phyloP scores from a whole-genome alignment of 345 rosid genomes.

The Citrus reticulata region DNA sequence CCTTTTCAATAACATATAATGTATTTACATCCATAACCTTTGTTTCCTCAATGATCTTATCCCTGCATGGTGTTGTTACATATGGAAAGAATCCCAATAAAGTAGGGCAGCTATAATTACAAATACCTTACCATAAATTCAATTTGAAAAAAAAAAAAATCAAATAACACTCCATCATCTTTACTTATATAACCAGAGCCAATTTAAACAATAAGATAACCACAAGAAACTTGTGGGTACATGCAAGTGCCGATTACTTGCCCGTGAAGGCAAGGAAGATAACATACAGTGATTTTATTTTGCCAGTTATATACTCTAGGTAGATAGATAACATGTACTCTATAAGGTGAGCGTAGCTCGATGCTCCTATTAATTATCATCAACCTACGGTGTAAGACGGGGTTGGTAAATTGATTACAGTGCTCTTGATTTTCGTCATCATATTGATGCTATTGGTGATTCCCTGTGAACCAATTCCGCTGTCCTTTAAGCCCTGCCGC shows the following conservation, averaged over 20 bases:
- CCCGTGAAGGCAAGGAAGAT: neutral
- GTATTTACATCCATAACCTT: neutral
- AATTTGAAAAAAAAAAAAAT: too few relatives aligned
- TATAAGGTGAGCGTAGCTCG: neutral
- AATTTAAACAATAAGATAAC: neutral
- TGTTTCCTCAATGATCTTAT: neutral
- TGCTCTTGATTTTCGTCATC: conserved; percentile 92
- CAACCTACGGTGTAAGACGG: conserved; percentile 95
- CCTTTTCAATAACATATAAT: neutral
- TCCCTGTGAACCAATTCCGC: conserved; percentile 96
- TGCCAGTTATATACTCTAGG: too few relatives aligned
- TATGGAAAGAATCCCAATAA: neutral
- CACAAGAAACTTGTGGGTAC: neutral
- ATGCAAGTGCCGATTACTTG: neutral
- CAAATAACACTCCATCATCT: neutral
- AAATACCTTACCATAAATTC: neutral
- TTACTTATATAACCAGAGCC: too few relatives aligned
- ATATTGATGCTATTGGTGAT: conserved; percentile 89
- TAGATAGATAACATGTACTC: too few relatives aligned
- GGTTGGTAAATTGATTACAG: conserved; percentile 82
- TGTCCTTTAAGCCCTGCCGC: conserved; percentile 84
- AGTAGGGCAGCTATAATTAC: neutral
- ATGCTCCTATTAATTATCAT: conserved; percentile 45
- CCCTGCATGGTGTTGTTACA: neutral
- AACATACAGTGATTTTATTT: neutral